Evolutionary conservation across 441 rosid genomes (phyloP), one percentile per base, ranked within the genome.

Genomic region (Eruca vesicaria): DNA sequence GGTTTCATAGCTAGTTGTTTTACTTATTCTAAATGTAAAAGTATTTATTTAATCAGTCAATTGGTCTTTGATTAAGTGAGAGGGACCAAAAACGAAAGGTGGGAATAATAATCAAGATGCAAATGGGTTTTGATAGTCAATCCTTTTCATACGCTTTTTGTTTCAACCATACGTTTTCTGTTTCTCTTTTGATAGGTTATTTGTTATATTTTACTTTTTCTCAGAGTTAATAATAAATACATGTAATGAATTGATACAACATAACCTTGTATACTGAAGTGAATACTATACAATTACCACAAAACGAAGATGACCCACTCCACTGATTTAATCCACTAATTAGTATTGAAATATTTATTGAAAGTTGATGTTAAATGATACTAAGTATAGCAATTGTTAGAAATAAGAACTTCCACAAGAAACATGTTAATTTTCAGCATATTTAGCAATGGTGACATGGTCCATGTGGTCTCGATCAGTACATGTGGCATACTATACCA

Each of bases 41-140:
- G n/a, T n/a, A n/a, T n/a, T n/a, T n/a, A n/a, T n/a, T n/a, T n/a
- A n/a, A n/a, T n/a, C n/a, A n/a, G n/a, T n/a, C n/a, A n/a, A n/a
- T n/a, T n/a, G n/a, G n/a, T n/a, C n/a, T 73, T 57, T 74, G 50
- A 66, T 58, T 45, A 48, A 41, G 35, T 31, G 56, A 73, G 60
- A 43, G 48, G 66, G 67, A 21, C 72, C 52, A 57, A 60, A 23
- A 73, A 66, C 7, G 28, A 66, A 45, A 66, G 70, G 70, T 72
- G 43, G 43, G 9, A 56, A 66, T n/a, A 20, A 65, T 4, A 20
- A 43, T 41, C 57, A 73, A 41, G 45, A 18, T 75, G 29, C 63
- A 11, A 75, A 60, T 66, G 72, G 78, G 62, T 12, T 66, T 66
- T 74, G 23, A 8, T 21, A 15, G 36, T 74, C 78, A 45, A 67